Base-by-base conservation (phyloP, 2,329 filamentous ascomycete genomes). In the Colletotrichum tropicale region DNA sequence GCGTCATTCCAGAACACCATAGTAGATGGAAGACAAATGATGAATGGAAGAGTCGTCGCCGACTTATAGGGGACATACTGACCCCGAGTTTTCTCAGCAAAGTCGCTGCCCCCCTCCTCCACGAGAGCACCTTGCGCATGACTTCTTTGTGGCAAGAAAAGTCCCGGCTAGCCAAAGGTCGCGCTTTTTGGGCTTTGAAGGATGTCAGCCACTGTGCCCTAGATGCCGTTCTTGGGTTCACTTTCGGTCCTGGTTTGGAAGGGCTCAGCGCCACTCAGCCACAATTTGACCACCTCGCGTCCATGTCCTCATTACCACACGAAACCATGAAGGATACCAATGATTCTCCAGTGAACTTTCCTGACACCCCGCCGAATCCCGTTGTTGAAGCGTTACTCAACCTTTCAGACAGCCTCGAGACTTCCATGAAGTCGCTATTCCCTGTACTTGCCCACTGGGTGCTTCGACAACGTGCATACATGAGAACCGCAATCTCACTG, bases 61-160 rank as follows among this genome's bases (percentile, higher is more conserved):
- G 82, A 56, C 79, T 86, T 5, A 75, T 85, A 5, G 79, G 80
- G 58, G 84, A 86, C 55, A 77, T 86, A 8, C 85, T 86, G 82
- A 78, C 81, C 4, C 82, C 82, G 1, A 79, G 77, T 2, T 87
- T 86, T 65, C 77, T 86, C 16, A 80, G 77, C 34, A 68, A 70
- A 48, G 74, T 70, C 32, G 62, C 73, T 24, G 73, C 73, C 21
- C 73, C 73, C 6, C 62, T 75, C 5, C 62, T 75, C 7, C 83
- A 86, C 75, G 78, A 80, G 26, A 78, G 78, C 15, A 78, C 81
- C 9, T 67, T 74, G 32, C 79, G 81, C 28, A 74, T 87, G 62
- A 78, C 85, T 38, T 77, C 80, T n/a, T 24, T 86, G 13, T 86
- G 83, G 83, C 73, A 79, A 26, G 62, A 80, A 62, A 87, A 86